These are phyloP conservation scores for Agaricus subrufescens DNA, from an alignment of 768 basidiomycete species.

Conservation along the genomic window DNA sequence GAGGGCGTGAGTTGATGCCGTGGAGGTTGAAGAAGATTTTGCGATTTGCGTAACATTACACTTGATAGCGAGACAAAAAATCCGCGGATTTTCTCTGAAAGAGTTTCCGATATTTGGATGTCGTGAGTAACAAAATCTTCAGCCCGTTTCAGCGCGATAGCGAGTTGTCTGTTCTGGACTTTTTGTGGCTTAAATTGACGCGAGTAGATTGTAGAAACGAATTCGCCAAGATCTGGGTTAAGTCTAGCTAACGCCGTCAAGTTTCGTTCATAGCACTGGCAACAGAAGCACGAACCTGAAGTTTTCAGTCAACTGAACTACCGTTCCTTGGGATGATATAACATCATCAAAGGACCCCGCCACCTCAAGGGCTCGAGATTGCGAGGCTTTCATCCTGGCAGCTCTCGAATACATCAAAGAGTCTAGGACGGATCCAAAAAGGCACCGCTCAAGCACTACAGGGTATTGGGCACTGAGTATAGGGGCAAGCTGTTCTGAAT, in stretches of 20 bases:
- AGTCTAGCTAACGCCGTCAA: slow-evolving; percentile 24
- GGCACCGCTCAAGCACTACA: slow-evolving; percentile 25
- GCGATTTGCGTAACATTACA: slow-evolving; percentile 39
- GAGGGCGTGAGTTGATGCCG: slow-evolving; percentile 13
- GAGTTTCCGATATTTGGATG: slow-evolving; percentile 16
- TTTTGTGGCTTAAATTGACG: slow-evolving; percentile 46
- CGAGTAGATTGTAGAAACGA: slow-evolving; percentile 48
- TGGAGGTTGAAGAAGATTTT: slow-evolving; percentile 24
- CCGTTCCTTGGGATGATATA: slow-evolving; percentile 28
- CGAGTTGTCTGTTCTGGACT: slow-evolving; percentile 34
- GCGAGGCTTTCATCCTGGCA: not conserved
- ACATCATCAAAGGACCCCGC: slow-evolving; percentile 14
- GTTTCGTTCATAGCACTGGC: not conserved
- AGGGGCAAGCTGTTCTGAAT: slow-evolving; percentile 48
- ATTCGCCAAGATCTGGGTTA: slow-evolving; percentile 50
- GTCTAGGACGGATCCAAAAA: slow-evolving; percentile 49
- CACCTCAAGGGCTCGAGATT: slow-evolving; percentile 8
- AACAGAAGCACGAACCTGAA: slow-evolving; percentile 31
- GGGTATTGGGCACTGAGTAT: slow-evolving; percentile 46
- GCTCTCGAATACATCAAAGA: slow-evolving; percentile 33
- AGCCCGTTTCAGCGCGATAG: slow-evolving; percentile 26
- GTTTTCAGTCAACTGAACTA: slow-evolving; percentile 48
- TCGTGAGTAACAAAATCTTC: slow-evolving; percentile 16
- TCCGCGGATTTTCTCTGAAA: slow-evolving; percentile 23
- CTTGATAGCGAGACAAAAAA: slow-evolving; percentile 38